Percentiles rank a stretch among this genome's conserved stretches.
Conservation (phyloP, 78 protist species). For the Creolimax fragrantissima region DNA sequence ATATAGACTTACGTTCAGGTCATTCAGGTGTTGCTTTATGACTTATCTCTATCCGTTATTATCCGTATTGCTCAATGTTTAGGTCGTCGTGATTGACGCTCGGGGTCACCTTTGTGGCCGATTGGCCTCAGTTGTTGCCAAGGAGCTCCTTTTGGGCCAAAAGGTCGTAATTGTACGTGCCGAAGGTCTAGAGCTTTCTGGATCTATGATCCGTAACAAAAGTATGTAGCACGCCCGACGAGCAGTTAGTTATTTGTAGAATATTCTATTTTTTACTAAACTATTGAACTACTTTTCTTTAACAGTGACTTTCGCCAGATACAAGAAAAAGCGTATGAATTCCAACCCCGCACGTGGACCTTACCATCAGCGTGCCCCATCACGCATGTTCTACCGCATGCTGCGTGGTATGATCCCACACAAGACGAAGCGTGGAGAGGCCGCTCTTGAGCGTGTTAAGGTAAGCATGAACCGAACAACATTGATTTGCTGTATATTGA, state of each 20-base stretch:
- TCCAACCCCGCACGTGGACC: conserved; percentile 95
- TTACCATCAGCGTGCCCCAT: conserved; percentile 83
- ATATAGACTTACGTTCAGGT: too few species aligned
- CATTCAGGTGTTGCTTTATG: too few species aligned
- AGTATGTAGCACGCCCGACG: too few species aligned
- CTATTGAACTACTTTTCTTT: neutral
- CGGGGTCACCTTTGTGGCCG: conserved; percentile 95
- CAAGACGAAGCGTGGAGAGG: conserved; percentile 92
- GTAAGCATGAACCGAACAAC: neutral
- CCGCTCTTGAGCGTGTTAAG: conserved; percentile 83
- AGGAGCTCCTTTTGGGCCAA: conserved; percentile 90
- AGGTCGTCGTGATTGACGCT: conserved; percentile 80
- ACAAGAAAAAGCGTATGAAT: conserved; percentile 67
- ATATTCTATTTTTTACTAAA: neutral
- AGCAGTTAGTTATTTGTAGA: neutral
- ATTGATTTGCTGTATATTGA: neutral
- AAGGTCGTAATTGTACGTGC: conserved; percentile 84
- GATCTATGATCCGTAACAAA: conserved; percentile 90
- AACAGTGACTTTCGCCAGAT: conserved; percentile 57
- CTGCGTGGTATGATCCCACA: conserved; percentile 99
- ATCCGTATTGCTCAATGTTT: too few species aligned
- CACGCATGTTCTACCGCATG: conserved; percentile 80
- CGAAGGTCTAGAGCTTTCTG: conserved; percentile 87
- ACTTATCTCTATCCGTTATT: too few species aligned
- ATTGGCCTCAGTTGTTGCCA: conserved; percentile 92